A percentile compares a stretch with the other conserved stretches of the same genome.
phyloP scores from a whole-genome alignment of 495 filamentous ascomycete species.

The Parachaetomium inaequale region DNA sequence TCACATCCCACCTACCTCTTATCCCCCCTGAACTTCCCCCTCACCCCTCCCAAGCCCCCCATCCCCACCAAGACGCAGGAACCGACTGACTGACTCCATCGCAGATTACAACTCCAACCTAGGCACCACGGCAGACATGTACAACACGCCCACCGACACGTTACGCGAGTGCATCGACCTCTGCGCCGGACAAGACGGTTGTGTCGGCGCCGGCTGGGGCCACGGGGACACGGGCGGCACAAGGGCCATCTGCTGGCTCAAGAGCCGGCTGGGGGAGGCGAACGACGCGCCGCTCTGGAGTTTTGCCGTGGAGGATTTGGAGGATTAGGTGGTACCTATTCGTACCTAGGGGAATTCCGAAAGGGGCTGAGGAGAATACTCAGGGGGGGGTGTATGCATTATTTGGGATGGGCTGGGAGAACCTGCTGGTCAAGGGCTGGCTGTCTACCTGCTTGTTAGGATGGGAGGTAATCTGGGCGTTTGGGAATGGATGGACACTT shows the following conservation, averaged over 20 bases:
- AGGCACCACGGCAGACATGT: slow-evolving; percentile 31
- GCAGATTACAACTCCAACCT: slow-evolving; percentile 29
- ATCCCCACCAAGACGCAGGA: not conserved
- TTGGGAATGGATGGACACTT: not conserved
- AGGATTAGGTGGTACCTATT: not conserved
- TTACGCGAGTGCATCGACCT: slow-evolving; percentile 33
- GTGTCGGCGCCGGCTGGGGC: slow-evolving; percentile 39
- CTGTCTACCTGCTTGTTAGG: not conserved
- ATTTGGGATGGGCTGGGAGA: not conserved
- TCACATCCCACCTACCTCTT: too few species aligned
- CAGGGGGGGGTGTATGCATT: not conserved
- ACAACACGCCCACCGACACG: slow-evolving; percentile 17
- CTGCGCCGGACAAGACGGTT: slow-evolving; percentile 26
- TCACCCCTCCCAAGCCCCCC: too few species aligned
- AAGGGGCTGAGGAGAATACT: too few species aligned
- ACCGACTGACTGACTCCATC: not conserved
- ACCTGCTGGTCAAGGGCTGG: not conserved
- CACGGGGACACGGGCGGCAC: slow-evolving; percentile 15
- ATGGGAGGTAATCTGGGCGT: not conserved
- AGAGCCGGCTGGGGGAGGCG: slow-evolving; percentile 53
- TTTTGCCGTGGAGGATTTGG: slow-evolving; percentile 43
- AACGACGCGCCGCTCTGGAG: slow-evolving; percentile 43
- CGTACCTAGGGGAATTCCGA: not conserved
- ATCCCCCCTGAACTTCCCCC: too few species aligned
- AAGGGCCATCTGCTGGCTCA: slow-evolving; percentile 43